These are phyloP conservation scores for Blastocystis sp. DNA, from an alignment of 352 stramenopile genomes.

Conservation along the genomic window DNA sequence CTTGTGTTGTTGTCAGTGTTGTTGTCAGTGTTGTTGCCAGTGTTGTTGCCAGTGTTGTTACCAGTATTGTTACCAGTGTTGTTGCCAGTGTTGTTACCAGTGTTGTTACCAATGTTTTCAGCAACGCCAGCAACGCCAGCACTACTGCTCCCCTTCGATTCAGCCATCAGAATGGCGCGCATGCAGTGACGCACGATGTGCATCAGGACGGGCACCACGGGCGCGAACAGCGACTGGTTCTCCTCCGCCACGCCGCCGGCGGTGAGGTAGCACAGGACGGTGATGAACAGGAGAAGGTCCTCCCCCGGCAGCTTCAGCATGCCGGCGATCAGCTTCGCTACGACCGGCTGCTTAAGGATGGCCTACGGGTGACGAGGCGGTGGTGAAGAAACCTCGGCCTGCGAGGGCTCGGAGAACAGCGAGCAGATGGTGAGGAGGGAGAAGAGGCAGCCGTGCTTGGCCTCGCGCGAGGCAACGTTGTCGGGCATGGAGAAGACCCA, in stretches of 20 bases:
- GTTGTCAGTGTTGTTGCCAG: not conserved
- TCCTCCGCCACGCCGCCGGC: not conserved
- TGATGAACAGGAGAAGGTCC: not conserved
- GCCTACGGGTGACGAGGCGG: not conserved
- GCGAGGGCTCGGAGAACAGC: not conserved
- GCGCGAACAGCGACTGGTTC: not conserved
- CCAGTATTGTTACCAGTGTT: too few relatives aligned
- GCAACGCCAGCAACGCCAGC: not conserved
- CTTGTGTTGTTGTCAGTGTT: not conserved
- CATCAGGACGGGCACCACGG: not conserved
- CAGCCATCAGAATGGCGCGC: not conserved
- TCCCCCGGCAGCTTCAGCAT: not conserved
- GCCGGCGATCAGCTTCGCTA: not conserved
- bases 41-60: not conserved
- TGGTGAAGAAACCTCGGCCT: not conserved
- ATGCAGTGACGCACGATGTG: not conserved
- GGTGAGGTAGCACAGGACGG: not conserved
- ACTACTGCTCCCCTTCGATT: not conserved
- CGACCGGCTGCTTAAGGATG: not conserved
- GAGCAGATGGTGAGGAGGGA: conserved; percentile 4
- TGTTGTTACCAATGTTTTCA: not conserved
- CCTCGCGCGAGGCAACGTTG: not conserved
- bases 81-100: not conserved
- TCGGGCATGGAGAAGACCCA: conserved; percentile 13
- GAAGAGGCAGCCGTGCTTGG: not conserved